Conservation (phyloP, 2,329 filamentous ascomycete genomes). For the Xylariales sp. region DNA sequence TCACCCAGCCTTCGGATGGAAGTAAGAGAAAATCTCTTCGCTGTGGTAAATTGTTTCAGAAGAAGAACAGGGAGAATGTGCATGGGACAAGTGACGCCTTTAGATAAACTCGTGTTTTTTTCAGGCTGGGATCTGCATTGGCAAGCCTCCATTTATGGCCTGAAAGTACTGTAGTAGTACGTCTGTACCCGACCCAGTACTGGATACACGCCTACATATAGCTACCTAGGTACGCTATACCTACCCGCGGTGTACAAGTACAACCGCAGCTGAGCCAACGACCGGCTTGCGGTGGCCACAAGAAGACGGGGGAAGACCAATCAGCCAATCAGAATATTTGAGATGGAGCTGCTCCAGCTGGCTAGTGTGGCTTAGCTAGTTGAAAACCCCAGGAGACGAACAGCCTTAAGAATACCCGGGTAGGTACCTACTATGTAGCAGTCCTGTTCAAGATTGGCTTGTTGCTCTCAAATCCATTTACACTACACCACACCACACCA, state of each 20-base stretch:
- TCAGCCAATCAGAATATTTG: slow-evolving; percentile 19
- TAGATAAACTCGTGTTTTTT: slow-evolving; percentile 46
- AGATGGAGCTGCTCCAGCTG: slow-evolving; percentile 15
- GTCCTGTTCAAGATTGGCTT: no score
- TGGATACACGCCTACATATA: not conserved
- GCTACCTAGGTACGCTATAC: not conserved
- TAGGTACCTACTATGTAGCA: no score
- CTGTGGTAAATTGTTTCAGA: slow-evolving; percentile 44
- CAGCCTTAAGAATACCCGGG: not conserved
- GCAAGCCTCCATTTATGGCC: slow-evolving; percentile 33
- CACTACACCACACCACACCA: not conserved
- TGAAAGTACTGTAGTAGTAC: slow-evolving; percentile 26
- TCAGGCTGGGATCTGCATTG: slow-evolving; percentile 39
- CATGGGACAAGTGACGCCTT: slow-evolving; percentile 42
- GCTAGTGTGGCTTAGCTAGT: slow-evolving; percentile 33
- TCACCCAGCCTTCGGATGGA: slow-evolving; percentile 41
- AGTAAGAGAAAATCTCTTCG: slow-evolving; percentile 39
- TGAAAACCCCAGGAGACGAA: slow-evolving; percentile 4
- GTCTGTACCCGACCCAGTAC: not conserved
- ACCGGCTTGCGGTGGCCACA: not conserved
- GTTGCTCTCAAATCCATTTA: not conserved
- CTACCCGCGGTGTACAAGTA: not conserved
- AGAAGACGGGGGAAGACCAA: not conserved
- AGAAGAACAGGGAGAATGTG: slow-evolving; percentile 39
- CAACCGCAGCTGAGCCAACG: not conserved